Evolutionary conservation across 1,139 yeast genomes (phyloP), one percentile per base, ranked within the genome.

Genomic region (Wickerhamiella pararugosa): DNA sequence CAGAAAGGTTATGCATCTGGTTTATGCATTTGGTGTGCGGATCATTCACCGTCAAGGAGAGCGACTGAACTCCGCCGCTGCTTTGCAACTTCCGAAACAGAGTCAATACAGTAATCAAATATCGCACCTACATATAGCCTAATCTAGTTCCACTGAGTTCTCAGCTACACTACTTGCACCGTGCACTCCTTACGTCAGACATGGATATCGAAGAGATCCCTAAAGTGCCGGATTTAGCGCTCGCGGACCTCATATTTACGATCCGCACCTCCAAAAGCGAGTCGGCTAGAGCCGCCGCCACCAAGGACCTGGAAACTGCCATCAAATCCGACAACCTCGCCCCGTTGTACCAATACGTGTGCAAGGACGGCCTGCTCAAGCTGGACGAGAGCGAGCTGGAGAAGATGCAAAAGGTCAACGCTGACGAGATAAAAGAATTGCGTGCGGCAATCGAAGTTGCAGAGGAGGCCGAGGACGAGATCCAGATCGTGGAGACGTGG

Each of bases 391-490:
- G 56, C 0, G 53, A 75, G 35, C 80, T 78, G 58, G 60, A 71
- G 30, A 51, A 65, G 36, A 59, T 86, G 53, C 53, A 58, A n/a
- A 62, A 59, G 6, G 67, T 59, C 36, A 90, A 87, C 58, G 73
- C 70, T 25, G 64, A 59, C 36, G 70, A 72, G 44, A 69, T 81
- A 35, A 63, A 65, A 10, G 72, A 69, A 45, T 67, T 87, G 51
- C 75, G 78, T 55, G 69, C 69, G 44, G 66, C 71, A 43, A 76
- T 90, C 49, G 73, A 72, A 46, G 79, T 76, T 51, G 82, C 92
- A 28, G 87, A 82, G 53, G 80, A 75, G 45, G 84, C 81, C 46
- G 97, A 90, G 58, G 94, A 94, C 34, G 94, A 83, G 55, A 65
- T 81, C 53, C 95, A 86, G 55, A 71, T 76, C 36, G 76, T 83